phyloP scores from a whole-genome alignment of 139 green algal species.

The Zygnema circumcarinatum region DNA sequence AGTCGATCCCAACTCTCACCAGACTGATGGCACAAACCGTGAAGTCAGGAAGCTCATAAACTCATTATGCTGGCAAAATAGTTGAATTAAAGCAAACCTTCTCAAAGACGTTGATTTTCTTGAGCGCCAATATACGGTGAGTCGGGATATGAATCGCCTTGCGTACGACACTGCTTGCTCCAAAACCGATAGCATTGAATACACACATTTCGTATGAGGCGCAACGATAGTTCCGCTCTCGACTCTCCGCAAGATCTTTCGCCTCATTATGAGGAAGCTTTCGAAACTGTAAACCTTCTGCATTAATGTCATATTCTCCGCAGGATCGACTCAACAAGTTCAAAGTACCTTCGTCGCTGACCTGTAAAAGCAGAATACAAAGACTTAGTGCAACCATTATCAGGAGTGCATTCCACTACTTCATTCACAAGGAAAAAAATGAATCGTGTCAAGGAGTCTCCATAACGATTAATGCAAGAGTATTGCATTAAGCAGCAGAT shows the following conservation, averaged over 20 bases:
- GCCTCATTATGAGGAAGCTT: neutral
- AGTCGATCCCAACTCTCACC: too few relatives aligned
- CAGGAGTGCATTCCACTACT: neutral
- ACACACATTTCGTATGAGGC: constrained; percentile 49
- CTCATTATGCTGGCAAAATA: too few relatives aligned
- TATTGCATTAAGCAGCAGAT: neutral
- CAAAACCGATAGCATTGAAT: constrained; percentile 55
- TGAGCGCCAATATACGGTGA: constrained; percentile 61
- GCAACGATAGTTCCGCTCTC: constrained; percentile 42
- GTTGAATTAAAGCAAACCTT: too few relatives aligned
- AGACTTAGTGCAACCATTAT: neutral
- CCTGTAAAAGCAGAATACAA: constrained; percentile 42
- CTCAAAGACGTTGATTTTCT: constrained; percentile 65
- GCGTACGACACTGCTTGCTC: constrained; percentile 55
- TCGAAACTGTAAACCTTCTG: constrained; percentile 19
- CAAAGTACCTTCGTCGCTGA: constrained; percentile 47
- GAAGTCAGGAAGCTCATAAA: too few relatives aligned
- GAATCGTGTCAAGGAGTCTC: neutral
- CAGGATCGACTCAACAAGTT: constrained; percentile 57
- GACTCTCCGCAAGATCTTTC: neutral
- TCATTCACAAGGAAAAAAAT: neutral
- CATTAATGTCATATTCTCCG: constrained; percentile 55
- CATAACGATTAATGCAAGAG: neutral
- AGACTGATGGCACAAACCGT: too few relatives aligned
- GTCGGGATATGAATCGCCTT: constrained; percentile 62